These are phyloP conservation scores for Leccinum uliginosum DNA, from an alignment of 768 basidiomycete species.

Conservation along the genomic window DNA sequence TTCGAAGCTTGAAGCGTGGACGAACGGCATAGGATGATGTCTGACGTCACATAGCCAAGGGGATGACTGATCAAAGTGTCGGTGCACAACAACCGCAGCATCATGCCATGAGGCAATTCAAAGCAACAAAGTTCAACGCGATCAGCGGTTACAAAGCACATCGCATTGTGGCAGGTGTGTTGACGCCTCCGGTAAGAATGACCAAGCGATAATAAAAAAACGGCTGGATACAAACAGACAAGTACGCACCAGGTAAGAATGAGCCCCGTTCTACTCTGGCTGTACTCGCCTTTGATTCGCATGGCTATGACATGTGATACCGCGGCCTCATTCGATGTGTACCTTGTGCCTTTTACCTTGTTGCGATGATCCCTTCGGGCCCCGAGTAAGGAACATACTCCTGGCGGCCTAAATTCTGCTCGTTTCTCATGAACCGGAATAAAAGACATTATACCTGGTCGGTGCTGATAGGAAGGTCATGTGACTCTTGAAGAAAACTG, in stretches of 20 bases:
- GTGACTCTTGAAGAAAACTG: neutral
- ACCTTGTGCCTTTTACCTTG: neutral
- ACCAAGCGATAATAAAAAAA: neutral
- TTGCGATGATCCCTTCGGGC: neutral
- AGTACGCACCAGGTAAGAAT: conserved; percentile 56
- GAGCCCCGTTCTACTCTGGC: conserved; percentile 51
- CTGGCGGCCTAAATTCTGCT: neutral
- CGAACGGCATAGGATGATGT: neutral
- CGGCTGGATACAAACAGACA: conserved; percentile 2
- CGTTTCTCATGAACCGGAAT: neutral
- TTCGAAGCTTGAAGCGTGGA: neutral
- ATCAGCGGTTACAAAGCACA: conserved; percentile 36
- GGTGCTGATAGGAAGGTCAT: neutral
- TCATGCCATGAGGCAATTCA: conserved; percentile 45
- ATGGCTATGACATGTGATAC: neutral
- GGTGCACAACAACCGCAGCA: conserved; percentile 52
- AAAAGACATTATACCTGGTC: neutral
- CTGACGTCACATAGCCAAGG: neutral
- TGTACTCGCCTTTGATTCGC: conserved; percentile 37
- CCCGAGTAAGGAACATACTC: neutral
- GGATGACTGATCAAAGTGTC: neutral
- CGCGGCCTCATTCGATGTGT: neutral
- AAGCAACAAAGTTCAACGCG: conserved; percentile 51
- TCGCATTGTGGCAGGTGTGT: neutral
- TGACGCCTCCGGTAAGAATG: neutral